These are phyloP conservation scores for Chytriomyces confervae DNA, from an alignment of 192 early-diverging fungal species.

Conservation along the genomic window DNA sequence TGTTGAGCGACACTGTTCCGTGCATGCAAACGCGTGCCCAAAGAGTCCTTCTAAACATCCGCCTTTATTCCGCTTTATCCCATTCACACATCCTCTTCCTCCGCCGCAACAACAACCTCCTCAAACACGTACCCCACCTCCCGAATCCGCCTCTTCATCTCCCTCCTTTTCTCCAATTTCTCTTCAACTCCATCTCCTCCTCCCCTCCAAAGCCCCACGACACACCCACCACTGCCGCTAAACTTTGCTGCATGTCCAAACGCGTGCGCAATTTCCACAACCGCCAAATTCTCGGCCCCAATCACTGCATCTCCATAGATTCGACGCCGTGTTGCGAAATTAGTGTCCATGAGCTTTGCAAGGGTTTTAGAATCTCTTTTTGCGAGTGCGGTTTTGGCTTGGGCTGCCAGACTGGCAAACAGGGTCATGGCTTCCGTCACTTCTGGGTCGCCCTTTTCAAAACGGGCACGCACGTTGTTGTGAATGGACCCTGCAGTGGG, in stretches of 20 bases:
- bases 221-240: slow-evolving; percentile 64
- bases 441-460: slow-evolving; percentile 56
- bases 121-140: slow-evolving; percentile 30
- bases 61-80: too few relatives aligned
- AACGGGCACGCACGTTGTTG: slow-evolving; percentile 56
- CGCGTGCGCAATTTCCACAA: slow-evolving; percentile 54
- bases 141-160: slow-evolving; percentile 26
- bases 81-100: neutral
- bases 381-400: slow-evolving; percentile 43
- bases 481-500: slow-evolving; percentile 53
- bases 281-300: slow-evolving; percentile 55
- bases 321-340: slow-evolving; percentile 57
- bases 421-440: slow-evolving; percentile 60
- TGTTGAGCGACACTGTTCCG: too few relatives aligned
- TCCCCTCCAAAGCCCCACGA: slow-evolving; percentile 56
- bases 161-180: slow-evolving; percentile 3
- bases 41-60: too few relatives aligned
- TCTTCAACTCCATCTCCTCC: neutral
- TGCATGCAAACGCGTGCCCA: too few relatives aligned
- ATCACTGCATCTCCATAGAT: slow-evolving; percentile 60
- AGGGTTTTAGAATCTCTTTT: slow-evolving; percentile 36
- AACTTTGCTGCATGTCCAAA: slow-evolving; percentile 63
- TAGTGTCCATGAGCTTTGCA: slow-evolving; percentile 60
- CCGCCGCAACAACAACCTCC: slow-evolving; percentile 3
- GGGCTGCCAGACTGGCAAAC: slow-evolving; percentile 52